Evolutionary conservation across 2,329 filamentous ascomycete species (phyloP).

Genomic region (Orbilia quercus): DNA sequence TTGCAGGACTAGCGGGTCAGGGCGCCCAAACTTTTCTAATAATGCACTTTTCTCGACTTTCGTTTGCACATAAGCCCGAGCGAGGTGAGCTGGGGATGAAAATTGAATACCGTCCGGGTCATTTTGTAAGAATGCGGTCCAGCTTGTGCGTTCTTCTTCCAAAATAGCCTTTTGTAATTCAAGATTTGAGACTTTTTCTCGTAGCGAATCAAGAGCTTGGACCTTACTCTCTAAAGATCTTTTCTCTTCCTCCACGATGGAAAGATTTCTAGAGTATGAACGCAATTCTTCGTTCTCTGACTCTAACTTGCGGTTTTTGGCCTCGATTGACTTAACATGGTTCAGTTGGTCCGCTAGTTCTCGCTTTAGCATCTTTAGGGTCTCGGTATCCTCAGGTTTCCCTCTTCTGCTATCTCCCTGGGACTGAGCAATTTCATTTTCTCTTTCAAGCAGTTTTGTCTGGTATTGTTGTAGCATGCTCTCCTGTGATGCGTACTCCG

Average conservation of each 20-base stretch:
- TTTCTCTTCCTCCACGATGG: slow-evolving; percentile 96
- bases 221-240: slow-evolving; percentile 80
- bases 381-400: slow-evolving; percentile 86
- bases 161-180: slow-evolving; percentile 84
- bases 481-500: slow-evolving; percentile 16
- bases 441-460: slow-evolving; percentile 27
- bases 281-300: slow-evolving; percentile 83
- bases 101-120: slow-evolving; percentile 77
- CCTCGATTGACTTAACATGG: slow-evolving; percentile 88
- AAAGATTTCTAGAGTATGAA: slow-evolving; percentile 84
- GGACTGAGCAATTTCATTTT: slow-evolving; percentile 33
- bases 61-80: slow-evolving; percentile 83
- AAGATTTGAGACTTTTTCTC: slow-evolving; percentile 81
- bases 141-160: slow-evolving; percentile 86
- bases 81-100: slow-evolving; percentile 86
- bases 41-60: slow-evolving; percentile 81
- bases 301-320: slow-evolving; percentile 80
- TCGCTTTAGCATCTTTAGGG: slow-evolving; percentile 82
- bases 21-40: slow-evolving; percentile 80
- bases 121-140: slow-evolving; percentile 84
- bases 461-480: slow-evolving; percentile 19
- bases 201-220: slow-evolving; percentile 77
- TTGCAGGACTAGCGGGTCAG: slow-evolving; percentile 81
- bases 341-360: slow-evolving; percentile 90
- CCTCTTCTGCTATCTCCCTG: slow-evolving; percentile 73